Conservation (phyloP, 2,329 filamentous ascomycete genomes). For the Botrytis byssoidea region DNA sequence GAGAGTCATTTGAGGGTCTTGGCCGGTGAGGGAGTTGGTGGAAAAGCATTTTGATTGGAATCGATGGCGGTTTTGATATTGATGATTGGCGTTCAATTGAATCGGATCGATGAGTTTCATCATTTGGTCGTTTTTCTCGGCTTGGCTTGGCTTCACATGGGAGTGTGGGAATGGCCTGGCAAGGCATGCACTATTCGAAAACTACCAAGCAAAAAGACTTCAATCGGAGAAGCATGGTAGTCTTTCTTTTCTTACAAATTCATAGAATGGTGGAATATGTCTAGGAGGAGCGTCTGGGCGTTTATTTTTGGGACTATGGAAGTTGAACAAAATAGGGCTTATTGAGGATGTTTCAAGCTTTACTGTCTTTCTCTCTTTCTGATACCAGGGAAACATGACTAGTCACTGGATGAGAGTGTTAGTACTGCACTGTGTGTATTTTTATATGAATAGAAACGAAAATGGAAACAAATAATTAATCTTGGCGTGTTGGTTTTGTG, state of each 20-base stretch:
- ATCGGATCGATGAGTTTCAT: neutral
- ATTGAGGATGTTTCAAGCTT: neutral
- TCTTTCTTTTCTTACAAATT: neutral
- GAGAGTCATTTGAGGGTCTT: conserved; percentile 39
- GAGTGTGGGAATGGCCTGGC: neutral
- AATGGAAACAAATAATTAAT: neutral
- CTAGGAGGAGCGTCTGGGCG: neutral
- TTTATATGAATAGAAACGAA: neutral
- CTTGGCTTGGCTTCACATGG: neutral
- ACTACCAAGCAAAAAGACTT: conserved; percentile 6
- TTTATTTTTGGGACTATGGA: neutral
- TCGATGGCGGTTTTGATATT: neutral
- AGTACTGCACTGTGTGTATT: neutral
- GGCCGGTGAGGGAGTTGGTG: conserved; percentile 39
- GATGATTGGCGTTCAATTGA: neutral
- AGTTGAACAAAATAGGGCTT: neutral
- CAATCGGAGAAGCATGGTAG: neutral
- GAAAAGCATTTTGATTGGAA: conserved; percentile 37
- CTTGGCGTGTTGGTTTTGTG: neutral
- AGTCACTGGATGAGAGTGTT: neutral
- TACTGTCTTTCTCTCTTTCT: neutral
- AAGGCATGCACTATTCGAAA: neutral
- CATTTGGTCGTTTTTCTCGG: neutral
- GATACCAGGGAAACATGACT: neutral
- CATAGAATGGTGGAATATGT: neutral